Conservation (phyloP, 345 rosid genomes). For the Melastoma malabathricum region DNA sequence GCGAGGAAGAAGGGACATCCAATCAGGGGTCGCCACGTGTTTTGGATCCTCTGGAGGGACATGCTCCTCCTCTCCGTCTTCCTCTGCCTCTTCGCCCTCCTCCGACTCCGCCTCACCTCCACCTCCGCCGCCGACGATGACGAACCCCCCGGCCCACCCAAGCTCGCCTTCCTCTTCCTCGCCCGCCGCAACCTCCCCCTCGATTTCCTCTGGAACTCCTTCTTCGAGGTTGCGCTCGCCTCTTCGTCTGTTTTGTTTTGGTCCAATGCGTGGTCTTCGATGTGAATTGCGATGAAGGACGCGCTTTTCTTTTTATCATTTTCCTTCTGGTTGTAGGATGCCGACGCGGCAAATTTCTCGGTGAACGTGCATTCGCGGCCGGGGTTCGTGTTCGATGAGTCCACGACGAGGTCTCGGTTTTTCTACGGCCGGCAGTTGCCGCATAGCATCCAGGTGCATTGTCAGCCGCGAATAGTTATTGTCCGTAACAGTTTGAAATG, state of each 20-base stretch:
- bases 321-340: slow-evolving; percentile 25
- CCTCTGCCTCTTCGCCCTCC: slow-evolving; percentile 39
- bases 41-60: slow-evolving; percentile 59
- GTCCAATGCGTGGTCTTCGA: not conserved
- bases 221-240: slow-evolving; percentile 39
- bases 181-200: slow-evolving; percentile 44
- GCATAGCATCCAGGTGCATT: slow-evolving; percentile 49
- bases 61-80: slow-evolving; percentile 31
- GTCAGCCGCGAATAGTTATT: not conserved
- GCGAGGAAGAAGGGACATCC: slow-evolving; percentile 29
- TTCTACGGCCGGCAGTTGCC: slow-evolving; percentile 60
- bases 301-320: not conserved
- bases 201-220: slow-evolving; percentile 59
- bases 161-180: slow-evolving; percentile 55
- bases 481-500: not conserved
- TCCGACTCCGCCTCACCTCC: slow-evolving; percentile 28
- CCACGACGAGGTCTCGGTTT: slow-evolving; percentile 55
- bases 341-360: slow-evolving; percentile 48
- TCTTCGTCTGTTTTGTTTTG: not conserved
- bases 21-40: slow-evolving; percentile 19
- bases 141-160: slow-evolving; percentile 29
- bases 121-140: slow-evolving; percentile 17
- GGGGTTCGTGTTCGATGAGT: slow-evolving; percentile 60
- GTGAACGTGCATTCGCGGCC: slow-evolving; percentile 66
- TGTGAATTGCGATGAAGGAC: not conserved